Base-by-base conservation (phyloP, 2,329 filamentous ascomycete genomes). In the Clarireedia paspali region DNA sequence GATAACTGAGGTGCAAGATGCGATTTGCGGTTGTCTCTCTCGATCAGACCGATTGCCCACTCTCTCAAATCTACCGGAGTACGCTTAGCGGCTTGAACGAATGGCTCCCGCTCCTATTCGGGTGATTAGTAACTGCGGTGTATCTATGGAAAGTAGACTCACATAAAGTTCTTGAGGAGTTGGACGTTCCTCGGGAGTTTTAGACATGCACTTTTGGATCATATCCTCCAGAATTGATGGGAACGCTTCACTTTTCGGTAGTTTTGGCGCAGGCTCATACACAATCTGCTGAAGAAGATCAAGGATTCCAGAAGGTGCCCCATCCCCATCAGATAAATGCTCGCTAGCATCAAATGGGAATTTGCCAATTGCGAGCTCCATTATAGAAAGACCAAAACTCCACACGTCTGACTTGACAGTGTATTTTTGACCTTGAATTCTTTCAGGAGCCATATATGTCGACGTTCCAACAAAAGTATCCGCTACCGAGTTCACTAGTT, bases 401-500 rank as follows among this genome's bases (percentile, higher is more conserved):
- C 94, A 99, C 4, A 99, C 94, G 70, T 99, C 94, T 12, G 91
- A 96, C 72, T 96, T 96, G 67, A 99, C 92, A 0, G 92, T 96
- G 73, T 99, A 99, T 66, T 89, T 91, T 61, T 94, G 91, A 60
- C 94, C 94, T 71, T 97, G 91, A 64, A 99, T 99, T 71, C 94
- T 84, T 75, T 99, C 94, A 0, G 94, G 94, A 0, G 94, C 94
- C 94, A 99, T 99, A 77, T 99, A 99, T 55, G 94, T 99, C 39
- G 94, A 96, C 1, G 94, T 99, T 53, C 94, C 94, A 38, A 99
- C 94, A 67, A 99, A 99, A 0, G 94, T 99, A 69, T 97, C 92
- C 51, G 94, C 94, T 62, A 99, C 91, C 4, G 94, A 97, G 74
- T 97, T 97, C 70, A 97, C 91, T 15, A 96, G 82, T 72, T 99